Conservation (phyloP, 1,284 basidiomycete genomes). For the Clitocybe nebularis region DNA sequence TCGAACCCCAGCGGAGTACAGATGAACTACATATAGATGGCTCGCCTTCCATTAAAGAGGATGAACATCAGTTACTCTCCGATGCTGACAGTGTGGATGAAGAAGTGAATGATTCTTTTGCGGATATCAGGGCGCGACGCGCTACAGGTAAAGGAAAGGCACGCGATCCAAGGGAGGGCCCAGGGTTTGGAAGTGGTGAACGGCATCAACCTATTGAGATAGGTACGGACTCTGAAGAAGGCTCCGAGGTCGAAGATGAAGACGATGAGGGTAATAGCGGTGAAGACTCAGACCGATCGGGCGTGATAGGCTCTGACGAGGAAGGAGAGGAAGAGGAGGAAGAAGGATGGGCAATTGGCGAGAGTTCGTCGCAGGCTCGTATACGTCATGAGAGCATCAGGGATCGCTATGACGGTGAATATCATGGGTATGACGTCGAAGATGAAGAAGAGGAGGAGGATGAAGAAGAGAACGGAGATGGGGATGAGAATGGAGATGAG, state of each 20-base stretch:
- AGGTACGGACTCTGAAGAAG: slow-evolving; percentile 28
- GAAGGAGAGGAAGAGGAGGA: neutral
- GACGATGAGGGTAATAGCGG: slow-evolving; percentile 20
- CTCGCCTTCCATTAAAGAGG: slow-evolving; percentile 11
- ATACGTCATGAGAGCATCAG: neutral
- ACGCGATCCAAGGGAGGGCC: slow-evolving; percentile 54
- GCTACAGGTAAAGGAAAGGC: slow-evolving; percentile 52
- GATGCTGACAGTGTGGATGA: slow-evolving; percentile 25
- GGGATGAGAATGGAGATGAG: neutral
- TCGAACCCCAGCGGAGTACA: slow-evolving; percentile 10
- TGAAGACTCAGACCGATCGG: slow-evolving; percentile 21
- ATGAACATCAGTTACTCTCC: slow-evolving; percentile 17
- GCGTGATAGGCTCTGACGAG: slow-evolving; percentile 13
- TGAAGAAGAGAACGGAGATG: neutral
- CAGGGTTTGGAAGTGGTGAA: slow-evolving; percentile 40
- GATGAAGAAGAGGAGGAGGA: neutral
- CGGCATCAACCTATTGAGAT: slow-evolving; percentile 46
- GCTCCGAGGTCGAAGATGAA: slow-evolving; percentile 11
- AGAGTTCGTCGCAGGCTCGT: neutral
- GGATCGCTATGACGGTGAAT: neutral
- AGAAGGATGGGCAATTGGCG: neutral
- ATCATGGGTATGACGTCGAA: neutral
- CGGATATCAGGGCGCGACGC: slow-evolving; percentile 43
- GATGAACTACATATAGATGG: slow-evolving; percentile 14
- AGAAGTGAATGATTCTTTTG: slow-evolving; percentile 52